Conservation (phyloP, 108 stramenopile genomes). For the Seminavis robusta region DNA sequence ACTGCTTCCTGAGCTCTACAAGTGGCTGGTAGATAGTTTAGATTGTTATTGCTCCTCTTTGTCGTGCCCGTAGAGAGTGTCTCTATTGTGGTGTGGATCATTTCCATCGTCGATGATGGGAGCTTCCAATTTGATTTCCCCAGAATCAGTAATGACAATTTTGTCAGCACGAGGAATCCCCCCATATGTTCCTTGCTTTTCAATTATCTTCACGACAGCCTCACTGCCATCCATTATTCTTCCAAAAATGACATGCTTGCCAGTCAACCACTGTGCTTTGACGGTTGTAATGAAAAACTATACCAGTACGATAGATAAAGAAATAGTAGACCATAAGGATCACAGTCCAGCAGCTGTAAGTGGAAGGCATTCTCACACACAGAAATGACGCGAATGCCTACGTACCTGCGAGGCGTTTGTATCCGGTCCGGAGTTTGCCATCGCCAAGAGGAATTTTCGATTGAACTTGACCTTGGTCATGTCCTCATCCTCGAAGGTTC, state of each 20-base stretch:
- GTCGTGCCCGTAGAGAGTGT: too few relatives aligned
- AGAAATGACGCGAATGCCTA: too few relatives aligned
- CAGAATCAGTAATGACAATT: constrained; percentile 87
- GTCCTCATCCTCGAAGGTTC: constrained; percentile 86
- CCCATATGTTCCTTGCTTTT: constrained; percentile 67
- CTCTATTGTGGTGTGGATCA: too few relatives aligned
- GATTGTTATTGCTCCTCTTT: too few relatives aligned
- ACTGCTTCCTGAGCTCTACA: too few relatives aligned
- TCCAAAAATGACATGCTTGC: constrained; percentile 77
- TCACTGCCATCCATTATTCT: constrained; percentile 74
- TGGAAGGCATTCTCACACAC: too few relatives aligned
- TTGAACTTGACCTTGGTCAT: constrained; percentile 86
- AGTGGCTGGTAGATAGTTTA: too few relatives aligned
- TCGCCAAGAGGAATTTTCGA: constrained; percentile 79
- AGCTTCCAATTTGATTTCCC: too few relatives aligned
- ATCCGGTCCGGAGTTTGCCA: constrained; percentile 74
- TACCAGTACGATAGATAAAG: too few relatives aligned
- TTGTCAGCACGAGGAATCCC: constrained; percentile 46
- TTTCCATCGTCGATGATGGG: too few relatives aligned
- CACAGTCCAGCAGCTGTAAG: too few relatives aligned
- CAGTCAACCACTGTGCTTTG: constrained; percentile 90
- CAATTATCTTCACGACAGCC: constrained; percentile 53
- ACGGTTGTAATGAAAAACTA: constrained; percentile 89
- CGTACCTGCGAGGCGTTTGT: constrained; percentile 74
- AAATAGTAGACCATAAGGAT: too few relatives aligned